These are phyloP conservation scores for Mollisiaceae sp. DNA, from an alignment of 2,329 filamentous ascomycete genomes.

Conservation along the genomic window DNA sequence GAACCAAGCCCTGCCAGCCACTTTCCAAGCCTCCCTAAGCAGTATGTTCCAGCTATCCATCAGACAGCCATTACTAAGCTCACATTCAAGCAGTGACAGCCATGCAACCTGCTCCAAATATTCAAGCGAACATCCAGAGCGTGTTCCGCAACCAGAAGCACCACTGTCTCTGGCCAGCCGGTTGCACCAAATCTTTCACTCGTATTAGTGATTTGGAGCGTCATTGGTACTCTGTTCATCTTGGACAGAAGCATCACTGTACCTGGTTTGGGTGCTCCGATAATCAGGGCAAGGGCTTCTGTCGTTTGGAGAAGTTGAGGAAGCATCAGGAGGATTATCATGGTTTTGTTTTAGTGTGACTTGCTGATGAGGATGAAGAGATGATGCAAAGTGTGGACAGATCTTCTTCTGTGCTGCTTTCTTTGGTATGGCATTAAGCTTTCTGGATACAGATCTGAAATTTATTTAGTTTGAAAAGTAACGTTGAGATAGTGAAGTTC, in stretches of 20 bases:
- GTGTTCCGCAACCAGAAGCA: not conserved
- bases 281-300: not conserved
- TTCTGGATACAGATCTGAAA: no score
- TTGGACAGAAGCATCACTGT: not conserved
- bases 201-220: not conserved
- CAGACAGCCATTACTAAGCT: not conserved
- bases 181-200: not conserved
- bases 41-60: not conserved
- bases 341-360: not conserved
- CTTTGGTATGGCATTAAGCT: no score
- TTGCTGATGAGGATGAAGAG: no score
- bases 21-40: not conserved
- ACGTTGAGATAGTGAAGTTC: no score
- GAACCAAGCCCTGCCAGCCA: not conserved
- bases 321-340: not conserved
- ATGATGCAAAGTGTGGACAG: no score
- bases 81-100: not conserved
- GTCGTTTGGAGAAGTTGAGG: not conserved
- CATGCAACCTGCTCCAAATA: not conserved
- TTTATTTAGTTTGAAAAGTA: no score
- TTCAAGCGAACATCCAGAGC: constrained; percentile 1
- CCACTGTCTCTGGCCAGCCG: not conserved
- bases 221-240: not conserved
- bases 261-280: not conserved
- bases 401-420: no score